These are phyloP conservation scores for Litchi chinensis DNA, from an alignment of 345 rosid genomes.

Conservation along the genomic window DNA sequence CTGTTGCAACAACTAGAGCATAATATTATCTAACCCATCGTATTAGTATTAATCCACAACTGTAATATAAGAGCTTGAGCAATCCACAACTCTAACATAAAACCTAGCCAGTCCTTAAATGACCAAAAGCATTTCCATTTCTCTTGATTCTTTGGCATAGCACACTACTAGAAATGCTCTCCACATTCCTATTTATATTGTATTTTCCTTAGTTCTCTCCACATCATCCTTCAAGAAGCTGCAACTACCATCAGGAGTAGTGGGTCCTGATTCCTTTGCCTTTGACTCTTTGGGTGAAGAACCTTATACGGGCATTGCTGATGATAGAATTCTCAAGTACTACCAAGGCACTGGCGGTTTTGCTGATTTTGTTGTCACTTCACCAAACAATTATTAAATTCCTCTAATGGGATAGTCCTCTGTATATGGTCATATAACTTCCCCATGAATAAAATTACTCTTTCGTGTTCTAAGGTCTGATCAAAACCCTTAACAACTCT, in stretches of 20 bases:
- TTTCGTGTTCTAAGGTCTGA: no score
- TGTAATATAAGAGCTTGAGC: no score
- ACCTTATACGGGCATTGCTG: slow-evolving; percentile 4
- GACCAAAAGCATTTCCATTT: no score
- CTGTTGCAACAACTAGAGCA: no score
- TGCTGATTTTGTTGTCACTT: background rate
- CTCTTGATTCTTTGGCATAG: no score
- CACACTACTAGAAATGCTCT: background rate
- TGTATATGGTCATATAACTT: no score
- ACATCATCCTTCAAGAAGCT: background rate
- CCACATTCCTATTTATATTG: background rate
- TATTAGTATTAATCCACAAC: no score
- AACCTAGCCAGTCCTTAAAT: no score
- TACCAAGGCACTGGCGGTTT: background rate
- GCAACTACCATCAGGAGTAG: background rate
- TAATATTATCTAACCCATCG: no score
- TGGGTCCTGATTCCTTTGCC: background rate
- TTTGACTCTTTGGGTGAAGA: background rate
- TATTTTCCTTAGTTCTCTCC: background rate
- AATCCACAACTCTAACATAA: no score
- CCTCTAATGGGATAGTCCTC: background rate
- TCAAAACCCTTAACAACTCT: no score
- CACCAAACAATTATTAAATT: background rate
- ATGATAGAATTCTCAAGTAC: slow-evolving; percentile 4
- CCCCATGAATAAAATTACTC: no score